Percentiles rank a stretch among this genome's conserved stretches.
These are phyloP conservation scores for Elasticomyces elasticus DNA, from an alignment of 495 filamentous ascomycete genomes.

Conservation along the genomic window DNA sequence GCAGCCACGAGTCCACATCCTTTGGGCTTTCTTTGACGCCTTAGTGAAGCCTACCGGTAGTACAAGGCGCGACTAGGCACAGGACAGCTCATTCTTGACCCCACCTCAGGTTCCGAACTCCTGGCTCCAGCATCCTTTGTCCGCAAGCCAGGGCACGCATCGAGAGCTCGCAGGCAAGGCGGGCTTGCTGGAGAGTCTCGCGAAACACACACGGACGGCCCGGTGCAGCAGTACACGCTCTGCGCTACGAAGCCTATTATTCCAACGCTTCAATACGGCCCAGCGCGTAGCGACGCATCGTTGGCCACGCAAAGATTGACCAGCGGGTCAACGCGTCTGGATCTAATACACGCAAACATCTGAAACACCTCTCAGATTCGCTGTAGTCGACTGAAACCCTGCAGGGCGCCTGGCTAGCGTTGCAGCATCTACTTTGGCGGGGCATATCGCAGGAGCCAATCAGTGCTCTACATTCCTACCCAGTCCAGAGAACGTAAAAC, in stretches of 20 bases:
- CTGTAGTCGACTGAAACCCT: not conserved
- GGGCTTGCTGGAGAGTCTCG: not conserved
- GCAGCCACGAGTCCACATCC: not conserved
- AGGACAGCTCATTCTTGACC: not conserved
- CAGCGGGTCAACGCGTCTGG: not conserved
- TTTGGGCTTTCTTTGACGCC: not conserved
- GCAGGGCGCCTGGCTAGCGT: not conserved
- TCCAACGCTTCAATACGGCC: not conserved
- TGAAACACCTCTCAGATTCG: not conserved
- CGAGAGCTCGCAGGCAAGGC: not conserved
- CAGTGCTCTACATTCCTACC: not conserved
- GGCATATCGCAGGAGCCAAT: not conserved
- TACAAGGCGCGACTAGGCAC: not conserved
- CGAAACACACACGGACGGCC: constrained; percentile 3
- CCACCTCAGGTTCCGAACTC: not conserved
- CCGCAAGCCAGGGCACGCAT: constrained; percentile 1
- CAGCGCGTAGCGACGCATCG: not conserved
- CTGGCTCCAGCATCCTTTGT: constrained; percentile 1
- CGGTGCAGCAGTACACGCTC: constrained; percentile 2
- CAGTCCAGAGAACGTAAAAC: not conserved
- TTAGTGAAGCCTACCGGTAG: not conserved
- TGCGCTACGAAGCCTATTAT: not conserved
- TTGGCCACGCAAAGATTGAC: not conserved
- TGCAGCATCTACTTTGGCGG: not conserved
- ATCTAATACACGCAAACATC: constrained; percentile 1